Evolutionary conservation across 2,329 filamentous ascomycete genomes (phyloP).

Genomic region (Exophiala aquamarina): DNA sequence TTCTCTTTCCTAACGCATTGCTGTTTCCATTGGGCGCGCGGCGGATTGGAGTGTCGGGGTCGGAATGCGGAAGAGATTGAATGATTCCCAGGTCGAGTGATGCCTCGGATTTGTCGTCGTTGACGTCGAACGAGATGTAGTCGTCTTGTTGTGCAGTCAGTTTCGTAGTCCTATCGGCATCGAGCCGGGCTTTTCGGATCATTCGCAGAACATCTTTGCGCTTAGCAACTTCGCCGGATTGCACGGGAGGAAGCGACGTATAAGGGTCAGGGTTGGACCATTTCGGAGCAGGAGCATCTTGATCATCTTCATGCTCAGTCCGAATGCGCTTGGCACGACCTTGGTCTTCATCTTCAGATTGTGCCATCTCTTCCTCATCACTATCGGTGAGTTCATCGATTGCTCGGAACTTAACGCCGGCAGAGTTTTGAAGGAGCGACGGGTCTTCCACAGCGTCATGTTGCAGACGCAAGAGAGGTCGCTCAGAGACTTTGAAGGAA

Average conservation of each 20-base stretch:
- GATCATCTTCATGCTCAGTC: slow-evolving; percentile 28
- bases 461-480: slow-evolving; percentile 19
- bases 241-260: slow-evolving; percentile 73
- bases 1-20: slow-evolving; percentile 62
- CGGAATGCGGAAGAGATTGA: too few relatives aligned
- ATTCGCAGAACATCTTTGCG: slow-evolving; percentile 85
- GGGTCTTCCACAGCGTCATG: slow-evolving; percentile 14
- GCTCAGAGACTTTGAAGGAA: slow-evolving; percentile 11
- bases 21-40: slow-evolving; percentile 31
- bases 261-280: slow-evolving; percentile 98
- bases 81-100: too few relatives aligned
- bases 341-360: slow-evolving; percentile 37
- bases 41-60: too few relatives aligned
- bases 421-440: slow-evolving; percentile 8
- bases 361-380: slow-evolving; percentile 47
- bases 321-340: slow-evolving; percentile 38
- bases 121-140: slow-evolving; percentile 81
- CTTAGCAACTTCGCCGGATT: slow-evolving; percentile 70
- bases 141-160: slow-evolving; percentile 47
- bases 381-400: slow-evolving; percentile 44
- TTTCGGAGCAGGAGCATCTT: slow-evolving; percentile 54
- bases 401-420: slow-evolving; percentile 25
- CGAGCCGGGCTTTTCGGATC: slow-evolving; percentile 82
- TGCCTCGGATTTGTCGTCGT: slow-evolving; percentile 36
- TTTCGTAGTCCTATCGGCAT: slow-evolving; percentile 59